These are phyloP conservation scores for Entomortierella lignicola DNA, from an alignment of 192 early-diverging fungal genomes.

Conservation along the genomic window DNA sequence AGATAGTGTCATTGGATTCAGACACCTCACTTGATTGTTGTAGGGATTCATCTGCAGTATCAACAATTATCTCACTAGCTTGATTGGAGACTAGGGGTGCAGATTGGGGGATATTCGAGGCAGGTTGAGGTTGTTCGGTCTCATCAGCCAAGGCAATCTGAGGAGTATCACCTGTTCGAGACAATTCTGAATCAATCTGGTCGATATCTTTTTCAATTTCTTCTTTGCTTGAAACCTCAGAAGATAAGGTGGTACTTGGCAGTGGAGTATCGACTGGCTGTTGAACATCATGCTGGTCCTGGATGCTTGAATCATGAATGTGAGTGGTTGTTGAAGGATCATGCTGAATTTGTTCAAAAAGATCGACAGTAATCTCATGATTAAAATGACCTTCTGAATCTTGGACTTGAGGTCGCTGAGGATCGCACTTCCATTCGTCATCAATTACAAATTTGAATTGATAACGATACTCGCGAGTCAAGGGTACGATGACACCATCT, in stretches of 20 bases:
- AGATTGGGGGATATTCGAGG: neutral
- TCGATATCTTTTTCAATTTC: neutral
- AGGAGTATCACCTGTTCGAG: neutral
- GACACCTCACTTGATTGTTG: slow-evolving; percentile 4
- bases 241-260: neutral
- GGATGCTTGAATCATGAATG: slow-evolving; percentile 46
- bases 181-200: neutral
- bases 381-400: slow-evolving; percentile 67
- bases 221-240: neutral
- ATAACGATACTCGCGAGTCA: slow-evolving; percentile 41
- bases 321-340: neutral
- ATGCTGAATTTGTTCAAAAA: slow-evolving; percentile 30
- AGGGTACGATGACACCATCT: slow-evolving; percentile 24
- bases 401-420: slow-evolving; percentile 40
- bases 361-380: slow-evolving; percentile 62
- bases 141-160: neutral
- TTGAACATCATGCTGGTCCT: slow-evolving; percentile 4
- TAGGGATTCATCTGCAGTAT: neutral
- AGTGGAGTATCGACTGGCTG: neutral
- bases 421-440: slow-evolving; percentile 46
- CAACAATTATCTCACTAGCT: neutral
- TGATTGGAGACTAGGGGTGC: neutral
- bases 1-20: slow-evolving; percentile 35
- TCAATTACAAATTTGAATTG: slow-evolving; percentile 58
- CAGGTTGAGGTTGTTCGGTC: neutral